These are phyloP conservation scores for Globisporangium spiculum DNA, from an alignment of 352 stramenopile species.

Conservation along the genomic window DNA sequence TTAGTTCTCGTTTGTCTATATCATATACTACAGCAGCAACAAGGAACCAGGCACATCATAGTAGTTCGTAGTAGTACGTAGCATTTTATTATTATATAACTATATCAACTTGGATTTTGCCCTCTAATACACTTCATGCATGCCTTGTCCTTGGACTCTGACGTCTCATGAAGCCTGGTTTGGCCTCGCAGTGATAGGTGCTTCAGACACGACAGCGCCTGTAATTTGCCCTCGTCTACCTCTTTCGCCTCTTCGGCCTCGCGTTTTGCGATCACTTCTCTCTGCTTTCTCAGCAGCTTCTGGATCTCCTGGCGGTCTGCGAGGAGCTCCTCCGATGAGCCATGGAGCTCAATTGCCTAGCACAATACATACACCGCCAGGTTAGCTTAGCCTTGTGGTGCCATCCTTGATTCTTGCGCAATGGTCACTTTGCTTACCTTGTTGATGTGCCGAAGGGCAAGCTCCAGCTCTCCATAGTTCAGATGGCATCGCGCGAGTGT, in stretches of 20 bases:
- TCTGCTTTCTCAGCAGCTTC: conserved; percentile 33
- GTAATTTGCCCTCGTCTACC: conserved; percentile 41
- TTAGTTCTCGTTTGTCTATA: conserved; percentile 15
- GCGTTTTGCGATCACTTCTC: conserved; percentile 33
- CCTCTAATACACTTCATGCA: not conserved
- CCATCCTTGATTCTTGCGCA: not conserved
- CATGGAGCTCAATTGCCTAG: conserved; percentile 49
- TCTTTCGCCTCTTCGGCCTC: conserved; percentile 38
- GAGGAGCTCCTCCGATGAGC: conserved; percentile 39
- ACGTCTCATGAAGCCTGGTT: not conserved
- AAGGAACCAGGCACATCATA: conserved; percentile 3
- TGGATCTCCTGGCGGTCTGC: conserved; percentile 51
- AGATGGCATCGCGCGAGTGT: conserved; percentile 69
- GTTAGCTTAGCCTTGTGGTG: not conserved
- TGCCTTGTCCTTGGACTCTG: not conserved
- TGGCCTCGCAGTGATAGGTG: conserved; percentile 57
- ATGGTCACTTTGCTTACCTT: conserved; percentile 27
- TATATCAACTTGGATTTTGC: conserved; percentile 16
- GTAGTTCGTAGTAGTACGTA: conserved; percentile 1
- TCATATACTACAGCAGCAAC: not conserved
- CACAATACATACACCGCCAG: not conserved
- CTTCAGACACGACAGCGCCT: conserved; percentile 73
- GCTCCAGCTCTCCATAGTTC: conserved; percentile 76
- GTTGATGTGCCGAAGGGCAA: conserved; percentile 48
- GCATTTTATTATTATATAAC: conserved; percentile 15